A percentile compares a stretch with the other conserved stretches of the same genome.
phyloP scores from a whole-genome alignment of 2,329 filamentous ascomycete species.

The Aspergillus versicolor region DNA sequence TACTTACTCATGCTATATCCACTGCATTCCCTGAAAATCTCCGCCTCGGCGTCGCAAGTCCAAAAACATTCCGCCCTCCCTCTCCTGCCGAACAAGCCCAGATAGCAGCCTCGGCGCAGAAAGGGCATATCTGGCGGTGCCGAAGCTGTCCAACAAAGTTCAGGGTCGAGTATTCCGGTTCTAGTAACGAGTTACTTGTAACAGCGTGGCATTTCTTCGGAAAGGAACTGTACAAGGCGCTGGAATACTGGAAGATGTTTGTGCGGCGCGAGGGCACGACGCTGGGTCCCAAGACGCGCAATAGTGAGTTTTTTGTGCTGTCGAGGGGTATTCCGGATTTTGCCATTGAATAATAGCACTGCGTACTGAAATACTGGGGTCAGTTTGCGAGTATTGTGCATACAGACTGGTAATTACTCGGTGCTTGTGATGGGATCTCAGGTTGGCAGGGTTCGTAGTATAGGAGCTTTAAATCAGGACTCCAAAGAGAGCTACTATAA shows the following conservation, averaged over 20 bases:
- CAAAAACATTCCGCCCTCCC: neutral
- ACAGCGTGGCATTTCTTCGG: slow-evolving; percentile 10
- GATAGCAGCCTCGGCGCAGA: neutral
- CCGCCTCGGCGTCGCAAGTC: neutral
- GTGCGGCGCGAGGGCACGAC: slow-evolving; percentile 1
- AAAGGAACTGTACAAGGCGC: neutral
- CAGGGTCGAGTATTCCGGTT: neutral
- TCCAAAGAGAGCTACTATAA: too few relatives aligned
- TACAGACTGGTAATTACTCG: too few relatives aligned
- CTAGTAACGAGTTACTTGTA: neutral
- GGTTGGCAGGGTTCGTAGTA: too few relatives aligned
- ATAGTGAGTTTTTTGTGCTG: slow-evolving; percentile 4
- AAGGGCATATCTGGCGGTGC: neutral
- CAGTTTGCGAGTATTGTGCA: too few relatives aligned
- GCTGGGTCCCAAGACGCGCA: neutral
- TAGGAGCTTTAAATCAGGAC: too few relatives aligned
- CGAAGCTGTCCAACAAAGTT: slow-evolving; percentile 5
- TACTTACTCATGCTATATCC: neutral
- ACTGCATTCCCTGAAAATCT: neutral
- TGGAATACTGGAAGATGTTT: slow-evolving; percentile 7
- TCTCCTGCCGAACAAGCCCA: neutral
- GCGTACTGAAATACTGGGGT: too few relatives aligned
- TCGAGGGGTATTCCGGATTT: neutral
- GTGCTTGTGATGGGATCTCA: too few relatives aligned
- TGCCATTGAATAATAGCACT: neutral